A percentile compares a stretch with the other conserved stretches of the same genome.
These are phyloP conservation scores for Magnusiomyces suaveolens DNA, from an alignment of 1,139 yeast genomes.

Conservation along the genomic window DNA sequence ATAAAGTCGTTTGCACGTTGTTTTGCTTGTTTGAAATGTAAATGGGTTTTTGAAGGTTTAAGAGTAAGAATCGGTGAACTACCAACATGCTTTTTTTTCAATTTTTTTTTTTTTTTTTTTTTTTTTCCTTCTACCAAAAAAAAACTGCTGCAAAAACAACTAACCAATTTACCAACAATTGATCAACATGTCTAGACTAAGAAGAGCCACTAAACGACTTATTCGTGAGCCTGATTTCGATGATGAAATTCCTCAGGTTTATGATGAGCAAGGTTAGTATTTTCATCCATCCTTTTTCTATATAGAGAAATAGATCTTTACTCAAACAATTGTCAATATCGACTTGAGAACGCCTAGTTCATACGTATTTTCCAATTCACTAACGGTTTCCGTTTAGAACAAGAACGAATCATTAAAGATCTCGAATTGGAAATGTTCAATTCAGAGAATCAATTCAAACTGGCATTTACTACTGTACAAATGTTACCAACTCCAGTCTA, in stretches of 20 bases:
- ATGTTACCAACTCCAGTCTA: constrained; percentile 30
- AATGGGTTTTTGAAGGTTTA: too few species aligned
- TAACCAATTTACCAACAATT: background rate
- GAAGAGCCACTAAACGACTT: constrained; percentile 22
- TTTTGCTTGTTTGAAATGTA: too few species aligned
- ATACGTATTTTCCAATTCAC: too few species aligned
- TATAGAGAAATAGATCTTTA: too few species aligned
- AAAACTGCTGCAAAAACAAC: background rate
- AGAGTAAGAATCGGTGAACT: too few species aligned
- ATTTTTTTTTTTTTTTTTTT: constrained; percentile 17
- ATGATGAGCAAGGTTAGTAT: constrained; percentile 22
- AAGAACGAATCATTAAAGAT: constrained; percentile 24
- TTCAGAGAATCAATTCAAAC: constrained; percentile 21
- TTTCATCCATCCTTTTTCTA: too few species aligned
- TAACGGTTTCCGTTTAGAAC: constrained; percentile 22
- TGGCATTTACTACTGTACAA: constrained; percentile 23
- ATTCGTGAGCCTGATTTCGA: constrained; percentile 15
- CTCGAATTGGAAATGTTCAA: constrained; percentile 23
- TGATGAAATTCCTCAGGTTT: constrained; percentile 14
- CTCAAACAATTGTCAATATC: too few species aligned
- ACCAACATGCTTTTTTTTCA: too few species aligned
- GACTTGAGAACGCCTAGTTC: too few species aligned
- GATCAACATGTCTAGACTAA: constrained; percentile 19
- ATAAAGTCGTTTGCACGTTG: too few species aligned
- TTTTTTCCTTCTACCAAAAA: background rate